A percentile compares a stretch with the other conserved stretches of the same genome.
Conservation (phyloP, 257 asterid genomes). For the Plantago elongata region DNA sequence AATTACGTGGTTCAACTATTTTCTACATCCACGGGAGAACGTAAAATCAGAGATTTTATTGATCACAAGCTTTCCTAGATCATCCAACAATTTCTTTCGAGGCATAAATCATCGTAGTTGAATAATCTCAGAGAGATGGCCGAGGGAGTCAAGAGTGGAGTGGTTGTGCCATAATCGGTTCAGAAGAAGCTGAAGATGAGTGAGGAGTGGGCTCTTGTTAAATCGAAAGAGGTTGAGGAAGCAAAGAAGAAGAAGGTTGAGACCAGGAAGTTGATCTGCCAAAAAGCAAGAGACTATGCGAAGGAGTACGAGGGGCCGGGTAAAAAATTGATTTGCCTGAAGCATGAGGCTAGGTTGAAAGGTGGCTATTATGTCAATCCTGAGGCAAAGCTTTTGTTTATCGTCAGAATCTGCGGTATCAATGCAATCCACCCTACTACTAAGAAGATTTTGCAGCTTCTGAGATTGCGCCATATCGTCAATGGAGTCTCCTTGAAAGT, state of each 20-base stretch:
- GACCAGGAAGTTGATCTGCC: not conserved
- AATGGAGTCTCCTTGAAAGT: too few species aligned
- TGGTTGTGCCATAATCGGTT: not conserved
- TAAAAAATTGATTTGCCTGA: not conserved
- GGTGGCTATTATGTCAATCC: not conserved
- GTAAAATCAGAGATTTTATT: too few species aligned
- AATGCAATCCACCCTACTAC: conserved; percentile 1
- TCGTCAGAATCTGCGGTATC: not conserved
- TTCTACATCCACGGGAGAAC: too few species aligned
- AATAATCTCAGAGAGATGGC: too few species aligned
- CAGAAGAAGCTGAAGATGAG: not conserved
- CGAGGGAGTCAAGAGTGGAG: not conserved
- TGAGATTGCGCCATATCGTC: too few species aligned
- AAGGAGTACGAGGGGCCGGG: not conserved
- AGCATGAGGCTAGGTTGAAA: conserved; percentile 1
- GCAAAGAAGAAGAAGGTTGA: not conserved
- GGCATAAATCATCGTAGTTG: too few species aligned
- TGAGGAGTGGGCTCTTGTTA: not conserved
- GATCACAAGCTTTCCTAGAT: too few species aligned
- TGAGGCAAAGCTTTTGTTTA: not conserved
- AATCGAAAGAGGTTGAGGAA: not conserved
- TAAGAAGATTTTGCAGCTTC: too few species aligned
- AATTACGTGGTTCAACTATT: too few species aligned
- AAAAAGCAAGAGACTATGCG: not conserved
- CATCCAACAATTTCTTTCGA: too few species aligned